Conservation (phyloP, 2,329 filamentous ascomycete genomes). For the Fusarium miscanthi region DNA sequence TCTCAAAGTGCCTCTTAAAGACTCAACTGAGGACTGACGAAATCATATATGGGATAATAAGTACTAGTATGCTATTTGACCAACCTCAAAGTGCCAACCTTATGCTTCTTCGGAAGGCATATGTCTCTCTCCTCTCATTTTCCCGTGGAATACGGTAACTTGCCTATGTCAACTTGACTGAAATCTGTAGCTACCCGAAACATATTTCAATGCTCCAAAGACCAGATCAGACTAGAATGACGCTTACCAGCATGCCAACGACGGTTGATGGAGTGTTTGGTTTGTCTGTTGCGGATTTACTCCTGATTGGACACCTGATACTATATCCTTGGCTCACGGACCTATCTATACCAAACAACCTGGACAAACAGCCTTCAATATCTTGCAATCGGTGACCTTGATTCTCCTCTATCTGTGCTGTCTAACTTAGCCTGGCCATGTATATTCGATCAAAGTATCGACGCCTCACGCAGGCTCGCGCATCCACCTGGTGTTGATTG, state of each 20-base stretch:
- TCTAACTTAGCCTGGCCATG: background rate
- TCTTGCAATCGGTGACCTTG: background rate
- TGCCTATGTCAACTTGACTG: background rate
- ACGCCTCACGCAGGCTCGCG: slow-evolving; percentile 29
- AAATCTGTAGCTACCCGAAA: slow-evolving; percentile 26
- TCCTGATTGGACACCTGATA: background rate
- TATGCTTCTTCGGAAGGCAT: background rate
- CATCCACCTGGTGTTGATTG: slow-evolving; percentile 21
- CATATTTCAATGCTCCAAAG: slow-evolving; percentile 20
- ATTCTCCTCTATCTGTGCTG: background rate
- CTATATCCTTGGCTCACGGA: background rate
- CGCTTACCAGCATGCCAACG: background rate
- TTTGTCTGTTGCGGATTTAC: background rate
- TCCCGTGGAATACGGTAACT: background rate
- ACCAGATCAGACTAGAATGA: background rate
- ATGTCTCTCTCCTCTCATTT: background rate
- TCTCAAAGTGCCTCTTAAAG: background rate
- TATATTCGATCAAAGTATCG: background rate
- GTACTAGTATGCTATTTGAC: background rate
- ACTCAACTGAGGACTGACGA: background rate
- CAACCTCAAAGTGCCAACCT: background rate
- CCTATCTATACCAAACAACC: background rate
- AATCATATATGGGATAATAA: background rate
- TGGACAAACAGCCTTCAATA: background rate
- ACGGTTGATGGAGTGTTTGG: background rate